Evolutionary conservation across 495 filamentous ascomycete species (phyloP).

Genomic region (Annulohypoxylon bovei): DNA sequence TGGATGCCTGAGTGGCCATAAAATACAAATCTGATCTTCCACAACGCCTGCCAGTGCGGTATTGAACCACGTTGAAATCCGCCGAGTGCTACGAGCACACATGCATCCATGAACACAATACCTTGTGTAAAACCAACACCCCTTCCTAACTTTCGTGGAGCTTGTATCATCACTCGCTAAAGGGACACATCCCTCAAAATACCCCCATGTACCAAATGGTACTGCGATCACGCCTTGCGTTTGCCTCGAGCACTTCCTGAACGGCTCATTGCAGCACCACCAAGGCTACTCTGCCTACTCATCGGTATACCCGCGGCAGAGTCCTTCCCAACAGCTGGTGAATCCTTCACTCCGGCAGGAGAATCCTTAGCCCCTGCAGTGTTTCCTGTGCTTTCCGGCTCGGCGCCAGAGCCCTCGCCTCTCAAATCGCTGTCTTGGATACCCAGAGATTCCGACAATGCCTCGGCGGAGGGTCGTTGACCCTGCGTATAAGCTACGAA

Average conservation of each 20-base stretch:
- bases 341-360: conserved; percentile 55
- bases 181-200: neutral
- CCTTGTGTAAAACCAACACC: neutral
- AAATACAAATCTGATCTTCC: neutral
- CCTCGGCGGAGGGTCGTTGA: conserved; percentile 54
- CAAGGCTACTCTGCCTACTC: conserved; percentile 61
- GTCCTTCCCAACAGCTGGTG: conserved; percentile 27
- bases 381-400: conserved; percentile 13
- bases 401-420: conserved; percentile 29
- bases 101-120: neutral
- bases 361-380: conserved; percentile 27
- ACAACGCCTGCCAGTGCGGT: neutral
- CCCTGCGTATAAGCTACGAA: conserved; percentile 55
- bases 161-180: neutral
- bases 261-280: conserved; percentile 61
- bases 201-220: neutral
- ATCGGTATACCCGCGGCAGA: conserved; percentile 53
- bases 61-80: neutral
- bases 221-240: conserved; percentile 35
- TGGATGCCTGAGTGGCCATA: neutral
- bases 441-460: conserved; percentile 53
- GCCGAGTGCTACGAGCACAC: neutral
- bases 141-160: neutral
- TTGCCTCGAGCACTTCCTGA: conserved; percentile 51
- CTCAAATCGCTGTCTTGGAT: conserved; percentile 50